Conservation (phyloP, 2,329 filamentous ascomycete species). For the Pezicula neosporulosa region DNA sequence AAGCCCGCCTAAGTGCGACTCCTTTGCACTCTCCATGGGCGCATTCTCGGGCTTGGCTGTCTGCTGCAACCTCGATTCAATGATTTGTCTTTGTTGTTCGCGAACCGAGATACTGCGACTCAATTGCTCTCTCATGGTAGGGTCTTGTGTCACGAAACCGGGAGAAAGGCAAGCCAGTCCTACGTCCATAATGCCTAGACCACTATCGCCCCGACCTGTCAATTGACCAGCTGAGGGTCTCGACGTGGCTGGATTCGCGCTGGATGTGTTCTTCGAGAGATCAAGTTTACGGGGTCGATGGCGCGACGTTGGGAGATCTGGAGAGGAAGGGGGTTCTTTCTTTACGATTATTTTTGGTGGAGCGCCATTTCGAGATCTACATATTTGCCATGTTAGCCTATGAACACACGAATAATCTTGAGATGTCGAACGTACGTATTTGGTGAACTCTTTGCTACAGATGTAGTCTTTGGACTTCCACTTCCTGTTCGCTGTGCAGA, state of each 20-base stretch:
- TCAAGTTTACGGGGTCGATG: conserved; percentile 77
- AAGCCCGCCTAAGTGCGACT: conserved; percentile 41
- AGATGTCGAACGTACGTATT: conserved; percentile 49
- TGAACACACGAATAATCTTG: background rate
- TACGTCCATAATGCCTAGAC: conserved; percentile 83
- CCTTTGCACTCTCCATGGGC: conserved; percentile 51
- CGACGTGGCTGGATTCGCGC: conserved; percentile 50
- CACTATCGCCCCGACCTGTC: conserved; percentile 68
- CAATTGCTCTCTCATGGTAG: conserved; percentile 92
- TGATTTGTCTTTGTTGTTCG: conserved; percentile 92
- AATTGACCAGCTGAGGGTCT: conserved; percentile 66
- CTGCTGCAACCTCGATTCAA: conserved; percentile 86
- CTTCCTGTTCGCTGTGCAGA: conserved; percentile 47
- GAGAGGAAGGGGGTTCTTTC: conserved; percentile 91
- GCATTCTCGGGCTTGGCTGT: conserved; percentile 77
- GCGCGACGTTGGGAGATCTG: conserved; percentile 69
- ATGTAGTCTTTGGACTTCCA: conserved; percentile 47
- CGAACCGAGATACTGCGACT: conserved; percentile 91
- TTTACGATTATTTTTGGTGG: conserved; percentile 87
- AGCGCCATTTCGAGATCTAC: conserved; percentile 48
- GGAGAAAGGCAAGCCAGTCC: conserved; percentile 93
- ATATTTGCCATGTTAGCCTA: conserved; percentile 21
- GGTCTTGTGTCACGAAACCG: conserved; percentile 93
- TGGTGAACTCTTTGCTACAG: conserved; percentile 51
- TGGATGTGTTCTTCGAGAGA: conserved; percentile 63